Base-by-base conservation (phyloP, 768 basidiomycete species). In the Tylopilus subfusipes region DNA sequence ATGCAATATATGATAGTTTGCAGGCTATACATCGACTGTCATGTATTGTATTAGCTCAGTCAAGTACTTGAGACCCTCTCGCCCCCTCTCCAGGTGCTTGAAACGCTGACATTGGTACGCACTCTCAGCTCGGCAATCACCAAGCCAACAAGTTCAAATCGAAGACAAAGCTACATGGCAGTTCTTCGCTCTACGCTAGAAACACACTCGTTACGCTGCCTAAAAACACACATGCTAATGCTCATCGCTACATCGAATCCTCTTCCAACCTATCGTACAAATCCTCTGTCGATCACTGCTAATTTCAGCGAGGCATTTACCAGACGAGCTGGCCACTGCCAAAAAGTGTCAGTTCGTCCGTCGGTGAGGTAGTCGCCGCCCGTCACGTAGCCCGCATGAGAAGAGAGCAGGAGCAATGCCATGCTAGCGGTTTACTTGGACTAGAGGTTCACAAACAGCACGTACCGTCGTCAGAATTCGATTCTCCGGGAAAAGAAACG, bases 341-440 rank as follows among this genome's bases (percentile, higher is more conserved):
- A 2, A 2, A 0, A 2, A 1, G 1, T 2, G 10, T n/a, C n/a
- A 14, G 13, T n/a, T 39, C 30, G 4, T 13, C 82, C 82, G 50
- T 83, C 82, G 10, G 83, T 66, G 50, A 81, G 75, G 53, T 81
- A 78, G 55, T 83, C 82, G 0, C 75, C 75, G 9, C 82, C 82
- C 5, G 82, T 83, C 81, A 81, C 81, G 59, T 83, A 84, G 42
- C 74, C 75, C 0, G 78, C 77, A 38, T 78, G 66, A 0, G 76
- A 69, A 5, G 80, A 81, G 14, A 85, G 76, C 3, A 85, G 71
- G 2, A 84, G 68, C 34, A 86, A 55, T 0, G 78, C 76, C 59
- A 82, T 83, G 3, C 76, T 79, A 0, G 78, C 70, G 62, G 85
- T 82, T 58, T 86, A 84, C 8, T 78, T 62, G 5, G 83, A 81